Evolutionary conservation across 495 filamentous ascomycete species (phyloP).

Genomic region (Podospora tetraspora): DNA sequence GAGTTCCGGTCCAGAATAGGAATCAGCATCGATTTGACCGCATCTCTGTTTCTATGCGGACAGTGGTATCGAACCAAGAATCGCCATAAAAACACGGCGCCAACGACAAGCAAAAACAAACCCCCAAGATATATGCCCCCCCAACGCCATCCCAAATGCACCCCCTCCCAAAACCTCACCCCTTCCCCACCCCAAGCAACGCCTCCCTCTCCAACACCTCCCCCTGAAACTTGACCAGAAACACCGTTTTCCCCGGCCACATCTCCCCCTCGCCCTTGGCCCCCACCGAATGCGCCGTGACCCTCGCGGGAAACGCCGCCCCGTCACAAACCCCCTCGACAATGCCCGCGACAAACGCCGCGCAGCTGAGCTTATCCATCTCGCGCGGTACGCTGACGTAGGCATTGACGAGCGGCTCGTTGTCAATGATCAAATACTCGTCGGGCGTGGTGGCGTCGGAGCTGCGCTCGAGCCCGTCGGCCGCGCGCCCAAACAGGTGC

Average conservation of each 20-base stretch:
- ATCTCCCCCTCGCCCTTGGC: slow-evolving; percentile 71
- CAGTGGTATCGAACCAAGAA: slow-evolving; percentile 1
- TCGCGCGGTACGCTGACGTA: slow-evolving; percentile 90
- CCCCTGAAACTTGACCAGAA: slow-evolving; percentile 82
- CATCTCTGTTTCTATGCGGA: background rate
- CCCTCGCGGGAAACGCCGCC: slow-evolving; percentile 78
- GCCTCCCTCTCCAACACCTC: slow-evolving; percentile 90
- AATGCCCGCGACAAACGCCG: slow-evolving; percentile 90
- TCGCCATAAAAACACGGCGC: background rate
- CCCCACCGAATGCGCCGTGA: slow-evolving; percentile 81
- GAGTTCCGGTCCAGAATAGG: background rate
- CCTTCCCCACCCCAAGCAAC: slow-evolving; percentile 40
- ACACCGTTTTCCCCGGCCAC: slow-evolving; percentile 94
- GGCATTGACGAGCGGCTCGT: slow-evolving; percentile 89
- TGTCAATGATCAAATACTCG: slow-evolving; percentile 98
- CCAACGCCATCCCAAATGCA: slow-evolving; percentile 27
- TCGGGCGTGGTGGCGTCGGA: slow-evolving; percentile 71
- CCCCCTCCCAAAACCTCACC: background rate
- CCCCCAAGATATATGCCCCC: background rate
- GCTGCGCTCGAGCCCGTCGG: slow-evolving; percentile 86
- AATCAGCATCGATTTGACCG: background rate
- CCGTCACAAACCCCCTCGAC: slow-evolving; percentile 95
- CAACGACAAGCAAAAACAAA: background rate
- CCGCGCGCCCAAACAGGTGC: slow-evolving; percentile 83
- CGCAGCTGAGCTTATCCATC: slow-evolving; percentile 94